A percentile compares a stretch with the other conserved stretches of the same genome.
Conservation (phyloP, 805 yeast genomes). For the Pichia ethanolica region DNA sequence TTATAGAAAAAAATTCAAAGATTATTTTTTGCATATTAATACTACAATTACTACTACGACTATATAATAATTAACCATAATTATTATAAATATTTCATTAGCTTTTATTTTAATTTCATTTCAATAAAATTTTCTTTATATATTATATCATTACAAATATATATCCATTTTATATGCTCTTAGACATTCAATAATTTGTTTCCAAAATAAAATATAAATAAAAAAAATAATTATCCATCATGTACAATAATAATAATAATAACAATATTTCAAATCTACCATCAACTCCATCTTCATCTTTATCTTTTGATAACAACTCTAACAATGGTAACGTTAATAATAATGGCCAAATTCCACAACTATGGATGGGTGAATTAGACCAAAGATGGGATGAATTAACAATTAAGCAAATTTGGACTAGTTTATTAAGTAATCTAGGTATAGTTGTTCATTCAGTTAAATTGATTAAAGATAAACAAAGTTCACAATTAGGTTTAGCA, state of each 20-base stretch:
- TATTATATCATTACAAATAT: no score
- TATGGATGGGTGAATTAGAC: slow-evolving; percentile 92
- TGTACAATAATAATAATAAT: not conserved
- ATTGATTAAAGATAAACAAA: slow-evolving; percentile 59
- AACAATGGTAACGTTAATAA: not conserved
- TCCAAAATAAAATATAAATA: no score
- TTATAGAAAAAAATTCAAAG: no score
- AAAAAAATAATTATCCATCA: slow-evolving; percentile 1
- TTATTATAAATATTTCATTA: no score
- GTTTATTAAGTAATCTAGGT: slow-evolving; percentile 47
- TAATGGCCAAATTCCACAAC: slow-evolving; percentile 30
- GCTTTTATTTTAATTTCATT: no score
- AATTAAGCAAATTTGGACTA: slow-evolving; percentile 61
- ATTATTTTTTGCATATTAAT: no score
- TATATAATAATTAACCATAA: no score
- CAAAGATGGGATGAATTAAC: slow-evolving; percentile 72
- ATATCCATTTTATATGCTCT: not conserved
- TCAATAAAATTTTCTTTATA: no score
- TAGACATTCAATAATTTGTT: not conserved
- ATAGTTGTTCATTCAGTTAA: slow-evolving; percentile 45
- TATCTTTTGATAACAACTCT: no score
- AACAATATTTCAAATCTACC: no score
- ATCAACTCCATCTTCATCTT: no score
- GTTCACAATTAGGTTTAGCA: slow-evolving; percentile 26
- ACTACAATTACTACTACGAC: no score